Base-by-base conservation (phyloP, 345 rosid species). In the Acer yangbiense region DNA sequence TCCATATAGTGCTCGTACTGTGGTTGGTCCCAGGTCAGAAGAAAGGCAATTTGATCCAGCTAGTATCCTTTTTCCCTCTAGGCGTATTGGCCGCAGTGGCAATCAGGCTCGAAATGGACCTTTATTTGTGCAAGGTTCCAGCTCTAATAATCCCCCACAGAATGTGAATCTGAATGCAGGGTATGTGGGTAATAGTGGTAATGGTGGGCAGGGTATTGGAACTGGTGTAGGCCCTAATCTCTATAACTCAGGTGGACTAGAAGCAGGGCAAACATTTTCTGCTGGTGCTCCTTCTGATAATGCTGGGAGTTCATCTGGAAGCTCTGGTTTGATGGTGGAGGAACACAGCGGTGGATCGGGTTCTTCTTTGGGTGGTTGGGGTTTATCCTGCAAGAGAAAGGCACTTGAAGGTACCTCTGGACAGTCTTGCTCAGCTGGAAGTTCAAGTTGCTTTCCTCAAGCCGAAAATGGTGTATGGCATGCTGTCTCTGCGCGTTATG, bases 381-480 rank as follows among this genome's bases (percentile, higher is more conserved):
- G 94, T 70, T 81, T 81, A 66, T 93, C 98, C 44, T 89, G 97
- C 94, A 93, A 95, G 84, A 89, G 98, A 87, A 95, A 86, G 86
- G 90, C 95, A 68, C 90, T 90, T 79, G 98, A 95, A 82, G 98
- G 95, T 79, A 81, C 90, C 58, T 87, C 97, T 48, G 87, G 89
- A 79, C 90, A 78, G 65, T 85, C 91, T 61, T 87, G 82, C 79
- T 77, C 88, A 20, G 84, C 84, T 57, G 90, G 83, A 78, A 88
- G 89, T 76, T 87, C 94, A 61, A 83, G 89, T 81, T 78, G 81
- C 77, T 69, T 79, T 82, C 83, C 86, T 58, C 93, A 85, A 78
- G 74, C 82, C 50, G 94, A 87, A 65, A 85, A 74, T 81, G 79
- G 78, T 79, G 80, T 83, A 74, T 85, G 85, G 78, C 82, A 79